Conservation (phyloP, 768 basidiomycete genomes). For the Agrocybe pediades region DNA sequence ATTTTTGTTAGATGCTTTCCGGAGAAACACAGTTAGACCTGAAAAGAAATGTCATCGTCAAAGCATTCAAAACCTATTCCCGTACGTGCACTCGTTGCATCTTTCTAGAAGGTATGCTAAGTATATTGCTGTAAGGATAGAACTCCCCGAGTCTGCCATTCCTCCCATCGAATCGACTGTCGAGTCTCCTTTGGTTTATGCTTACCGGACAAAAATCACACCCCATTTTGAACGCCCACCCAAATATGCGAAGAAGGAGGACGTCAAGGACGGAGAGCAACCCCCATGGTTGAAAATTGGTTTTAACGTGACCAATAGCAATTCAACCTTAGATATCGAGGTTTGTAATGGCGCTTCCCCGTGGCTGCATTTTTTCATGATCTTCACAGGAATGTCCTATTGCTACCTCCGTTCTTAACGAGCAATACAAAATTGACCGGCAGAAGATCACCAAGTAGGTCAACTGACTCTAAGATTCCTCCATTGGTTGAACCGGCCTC, state of each 20-base stretch:
- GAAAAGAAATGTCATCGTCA: conserved; percentile 84
- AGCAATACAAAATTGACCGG: conserved; percentile 61
- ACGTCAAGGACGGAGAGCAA: conserved; percentile 27
- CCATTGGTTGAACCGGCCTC: neutral
- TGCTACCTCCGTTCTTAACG: conserved; percentile 79
- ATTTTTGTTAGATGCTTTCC: conserved; percentile 69
- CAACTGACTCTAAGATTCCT: neutral
- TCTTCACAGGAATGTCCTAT: conserved; percentile 83
- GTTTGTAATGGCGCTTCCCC: conserved; percentile 35
- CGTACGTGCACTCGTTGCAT: conserved; percentile 29
- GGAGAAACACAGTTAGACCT: conserved; percentile 85
- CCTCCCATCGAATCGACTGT: conserved; percentile 76
- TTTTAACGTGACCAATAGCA: conserved; percentile 79
- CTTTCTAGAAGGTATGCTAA: neutral
- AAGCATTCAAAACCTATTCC: conserved; percentile 82
- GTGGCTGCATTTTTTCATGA: neutral
- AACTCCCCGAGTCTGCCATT: conserved; percentile 53
- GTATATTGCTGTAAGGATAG: conserved; percentile 32
- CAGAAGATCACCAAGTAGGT: conserved; percentile 68
- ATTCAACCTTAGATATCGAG: conserved; percentile 88
- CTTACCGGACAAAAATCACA: conserved; percentile 95
- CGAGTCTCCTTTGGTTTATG: conserved; percentile 86
- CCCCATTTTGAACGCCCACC: conserved; percentile 91
- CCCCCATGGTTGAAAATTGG: conserved; percentile 85
- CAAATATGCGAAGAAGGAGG: conserved; percentile 33